Conservation (phyloP, 1,284 basidiomycete genomes). For the Fomitopsis pinicola region DNA sequence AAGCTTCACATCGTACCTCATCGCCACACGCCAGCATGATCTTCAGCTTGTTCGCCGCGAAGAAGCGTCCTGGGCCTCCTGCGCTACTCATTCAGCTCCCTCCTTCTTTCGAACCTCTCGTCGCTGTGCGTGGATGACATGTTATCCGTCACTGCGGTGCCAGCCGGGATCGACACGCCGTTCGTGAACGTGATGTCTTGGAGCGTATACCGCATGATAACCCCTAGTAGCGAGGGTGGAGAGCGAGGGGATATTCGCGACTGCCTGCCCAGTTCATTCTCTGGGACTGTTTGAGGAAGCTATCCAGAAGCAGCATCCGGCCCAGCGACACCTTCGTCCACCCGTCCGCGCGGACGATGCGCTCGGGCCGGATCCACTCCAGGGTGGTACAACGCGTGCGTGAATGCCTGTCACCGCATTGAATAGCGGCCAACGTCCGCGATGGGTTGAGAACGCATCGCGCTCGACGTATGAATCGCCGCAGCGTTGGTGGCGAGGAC, state of each 20-base stretch:
- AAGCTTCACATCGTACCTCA: conserved; percentile 40
- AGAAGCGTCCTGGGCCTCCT: conserved; percentile 39
- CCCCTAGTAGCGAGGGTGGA: background rate
- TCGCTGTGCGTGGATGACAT: conserved; percentile 36
- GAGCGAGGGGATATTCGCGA: conserved; percentile 9
- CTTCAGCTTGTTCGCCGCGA: conserved; percentile 38
- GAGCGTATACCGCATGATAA: conserved; percentile 20
- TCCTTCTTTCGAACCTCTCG: conserved; percentile 10
- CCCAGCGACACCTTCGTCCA: too few species aligned
- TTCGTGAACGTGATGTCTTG: conserved; percentile 36
- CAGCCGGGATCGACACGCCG: conserved; percentile 38
- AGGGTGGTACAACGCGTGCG: too few species aligned
- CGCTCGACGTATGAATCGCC: conserved; percentile 36
- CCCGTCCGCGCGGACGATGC: too few species aligned
- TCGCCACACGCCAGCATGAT: conserved; percentile 36
- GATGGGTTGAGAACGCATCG: conserved; percentile 11
- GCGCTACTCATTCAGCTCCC: background rate
- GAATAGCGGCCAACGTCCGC: background rate
- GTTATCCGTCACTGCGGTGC: conserved; percentile 35
- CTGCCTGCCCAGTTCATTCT: conserved; percentile 28
- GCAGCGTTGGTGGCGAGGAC: conserved; percentile 42
- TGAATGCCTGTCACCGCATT: conserved; percentile 16
- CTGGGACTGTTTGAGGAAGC: conserved; percentile 43
- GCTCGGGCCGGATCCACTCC: too few species aligned
- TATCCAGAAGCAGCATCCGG: conserved; percentile 48